Percentiles rank a stretch among this genome's conserved stretches.
Conservation (phyloP, 108 stramenopile genomes). For the Pseudonitzschia pungens region DNA sequence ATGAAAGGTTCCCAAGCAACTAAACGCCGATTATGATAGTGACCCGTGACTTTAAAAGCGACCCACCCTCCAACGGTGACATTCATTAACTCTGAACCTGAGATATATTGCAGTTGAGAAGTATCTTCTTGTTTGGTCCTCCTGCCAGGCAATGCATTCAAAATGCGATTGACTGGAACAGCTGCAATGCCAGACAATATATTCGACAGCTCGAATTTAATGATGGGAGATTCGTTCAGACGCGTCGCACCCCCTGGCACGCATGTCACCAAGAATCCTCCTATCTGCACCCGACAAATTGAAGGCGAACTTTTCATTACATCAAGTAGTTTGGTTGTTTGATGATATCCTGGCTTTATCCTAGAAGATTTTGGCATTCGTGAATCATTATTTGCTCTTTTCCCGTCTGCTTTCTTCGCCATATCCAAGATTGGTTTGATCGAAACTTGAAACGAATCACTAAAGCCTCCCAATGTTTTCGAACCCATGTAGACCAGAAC, state of each 20-base stretch:
- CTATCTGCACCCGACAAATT: constrained; percentile 35
- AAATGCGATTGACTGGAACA: constrained; percentile 26
- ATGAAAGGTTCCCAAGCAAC: constrained; percentile 83
- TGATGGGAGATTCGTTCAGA: constrained; percentile 54
- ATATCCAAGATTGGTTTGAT: constrained; percentile 45
- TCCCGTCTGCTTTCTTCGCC: constrained; percentile 26
- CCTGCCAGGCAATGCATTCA: background rate
- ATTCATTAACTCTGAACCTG: constrained; percentile 22
- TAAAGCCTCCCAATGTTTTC: constrained; percentile 51
- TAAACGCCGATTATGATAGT: constrained; percentile 72
- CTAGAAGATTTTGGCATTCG: background rate
- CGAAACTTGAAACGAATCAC: constrained; percentile 43
- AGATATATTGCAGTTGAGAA: constrained; percentile 19
- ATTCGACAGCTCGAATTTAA: constrained; percentile 40
- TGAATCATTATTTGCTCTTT: constrained; percentile 12
- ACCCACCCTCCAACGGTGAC: constrained; percentile 45
- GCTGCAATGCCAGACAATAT: constrained; percentile 42
- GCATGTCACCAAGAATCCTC: constrained; percentile 51
- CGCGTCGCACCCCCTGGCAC: constrained; percentile 64
- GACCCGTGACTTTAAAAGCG: constrained; percentile 46
- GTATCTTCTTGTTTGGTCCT: background rate
- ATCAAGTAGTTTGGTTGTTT: background rate
- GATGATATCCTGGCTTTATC: background rate
- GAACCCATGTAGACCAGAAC: constrained; percentile 47
- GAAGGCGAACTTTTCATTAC: constrained; percentile 36